These are phyloP conservation scores for Talaromyces sp. DNA, from an alignment of 2,329 filamentous ascomycete genomes.

Conservation along the genomic window DNA sequence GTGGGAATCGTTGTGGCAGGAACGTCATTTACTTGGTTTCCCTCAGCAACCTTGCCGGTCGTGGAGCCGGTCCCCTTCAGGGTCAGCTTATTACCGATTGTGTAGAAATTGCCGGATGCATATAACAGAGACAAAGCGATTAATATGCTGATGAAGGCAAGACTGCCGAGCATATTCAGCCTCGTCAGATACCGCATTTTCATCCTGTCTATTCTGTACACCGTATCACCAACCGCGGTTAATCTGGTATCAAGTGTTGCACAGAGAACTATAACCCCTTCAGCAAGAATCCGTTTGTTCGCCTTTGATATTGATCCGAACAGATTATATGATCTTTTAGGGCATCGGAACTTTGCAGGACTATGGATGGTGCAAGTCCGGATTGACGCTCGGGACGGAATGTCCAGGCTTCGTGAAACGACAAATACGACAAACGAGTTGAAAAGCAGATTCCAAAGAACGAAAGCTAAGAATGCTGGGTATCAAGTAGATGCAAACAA, in stretches of 20 bases:
- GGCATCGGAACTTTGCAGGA: background rate
- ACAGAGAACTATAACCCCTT: background rate
- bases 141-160: slow-evolving; percentile 17
- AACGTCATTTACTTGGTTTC: slow-evolving; percentile 24
- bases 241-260: background rate
- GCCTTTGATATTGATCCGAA: too few relatives aligned
- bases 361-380: background rate
- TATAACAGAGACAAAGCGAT: slow-evolving; percentile 16
- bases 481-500: background rate
- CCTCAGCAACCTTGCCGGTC: background rate
- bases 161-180: slow-evolving; percentile 11
- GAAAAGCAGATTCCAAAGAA: background rate
- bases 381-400: background rate
- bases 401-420: background rate
- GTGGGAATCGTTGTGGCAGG: slow-evolving; percentile 24
- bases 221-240: background rate
- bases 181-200: slow-evolving; percentile 18
- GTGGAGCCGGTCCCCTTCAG: background rate
- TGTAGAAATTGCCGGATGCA: slow-evolving; percentile 28
- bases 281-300: background rate
- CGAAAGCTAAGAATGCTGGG: background rate
- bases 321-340: background rate
- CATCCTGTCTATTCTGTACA: background rate
- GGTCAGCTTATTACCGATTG: slow-evolving; percentile 21
- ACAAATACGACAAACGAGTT: background rate